A percentile compares a stretch with the other conserved stretches of the same genome.
phyloP scores from a whole-genome alignment of 2,329 filamentous ascomycete species.

The Cordyceps farinosa region DNA sequence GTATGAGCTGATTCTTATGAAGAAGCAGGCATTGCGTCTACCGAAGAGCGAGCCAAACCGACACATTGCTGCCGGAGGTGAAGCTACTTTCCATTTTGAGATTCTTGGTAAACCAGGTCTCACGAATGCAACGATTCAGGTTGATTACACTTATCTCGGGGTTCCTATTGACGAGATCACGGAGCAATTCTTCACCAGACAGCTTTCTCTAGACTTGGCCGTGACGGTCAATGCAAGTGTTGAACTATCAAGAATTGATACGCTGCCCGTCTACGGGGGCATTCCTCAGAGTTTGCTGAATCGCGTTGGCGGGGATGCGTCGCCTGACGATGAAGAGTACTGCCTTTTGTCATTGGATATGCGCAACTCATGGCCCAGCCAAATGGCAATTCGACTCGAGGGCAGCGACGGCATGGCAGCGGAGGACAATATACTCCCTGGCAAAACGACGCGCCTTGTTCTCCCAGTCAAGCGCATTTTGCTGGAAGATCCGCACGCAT shows the following conservation, averaged over 20 bases:
- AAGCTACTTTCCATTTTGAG: slow-evolving; percentile 74
- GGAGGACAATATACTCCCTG: slow-evolving; percentile 58
- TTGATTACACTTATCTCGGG: slow-evolving; percentile 84
- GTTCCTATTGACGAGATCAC: slow-evolving; percentile 62
- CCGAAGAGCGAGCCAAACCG: slow-evolving; percentile 49
- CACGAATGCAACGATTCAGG: slow-evolving; percentile 72
- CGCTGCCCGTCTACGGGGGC: slow-evolving; percentile 66
- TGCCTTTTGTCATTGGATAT: slow-evolving; percentile 81
- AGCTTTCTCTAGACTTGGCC: slow-evolving; percentile 74
- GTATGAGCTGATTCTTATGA: slow-evolving; percentile 74
- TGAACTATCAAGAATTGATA: slow-evolving; percentile 75
- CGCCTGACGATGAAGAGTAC: slow-evolving; percentile 55
- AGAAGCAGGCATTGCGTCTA: slow-evolving; percentile 64
- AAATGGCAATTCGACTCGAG: slow-evolving; percentile 64
- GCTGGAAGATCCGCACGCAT: slow-evolving; percentile 69
- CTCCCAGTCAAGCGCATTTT: slow-evolving; percentile 73
- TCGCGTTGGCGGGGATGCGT: slow-evolving; percentile 35
- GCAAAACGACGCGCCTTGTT: slow-evolving; percentile 69
- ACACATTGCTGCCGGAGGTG: slow-evolving; percentile 64
- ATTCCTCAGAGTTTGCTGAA: slow-evolving; percentile 62
- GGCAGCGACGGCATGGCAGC: slow-evolving; percentile 47
- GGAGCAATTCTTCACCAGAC: slow-evolving; percentile 77
- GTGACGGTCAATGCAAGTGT: slow-evolving; percentile 91
- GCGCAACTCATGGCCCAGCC: slow-evolving; percentile 84
- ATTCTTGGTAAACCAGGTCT: slow-evolving; percentile 83